Evolutionary conservation across 768 basidiomycete species (phyloP).

Genomic region (Lanmaoa pseudosensibilis): DNA sequence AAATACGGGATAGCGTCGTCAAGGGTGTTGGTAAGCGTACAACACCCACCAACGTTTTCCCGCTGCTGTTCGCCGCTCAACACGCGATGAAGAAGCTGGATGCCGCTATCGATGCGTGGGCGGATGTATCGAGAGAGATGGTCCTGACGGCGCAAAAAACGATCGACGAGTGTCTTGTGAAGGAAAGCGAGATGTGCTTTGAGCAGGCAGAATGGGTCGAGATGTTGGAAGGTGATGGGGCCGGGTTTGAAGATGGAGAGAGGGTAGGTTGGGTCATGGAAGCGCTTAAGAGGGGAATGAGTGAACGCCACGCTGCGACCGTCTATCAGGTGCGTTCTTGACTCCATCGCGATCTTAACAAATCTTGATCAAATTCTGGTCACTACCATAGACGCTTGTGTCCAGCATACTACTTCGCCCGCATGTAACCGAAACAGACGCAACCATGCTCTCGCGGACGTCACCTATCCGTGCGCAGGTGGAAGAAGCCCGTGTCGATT

Average conservation of each 20-base stretch:
- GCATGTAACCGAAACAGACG: constrained; percentile 54
- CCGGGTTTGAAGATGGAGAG: constrained; percentile 75
- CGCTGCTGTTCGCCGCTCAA: constrained; percentile 67
- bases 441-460: constrained; percentile 65
- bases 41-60: constrained; percentile 63
- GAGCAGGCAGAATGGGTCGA: constrained; percentile 69
- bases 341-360: not conserved
- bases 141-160: constrained; percentile 58
- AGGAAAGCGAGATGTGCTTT: constrained; percentile 64
- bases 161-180: constrained; percentile 62
- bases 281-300: constrained; percentile 59
- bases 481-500: constrained; percentile 57
- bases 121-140: constrained; percentile 52
- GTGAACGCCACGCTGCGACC: constrained; percentile 58
- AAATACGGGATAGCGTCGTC: constrained; percentile 66
- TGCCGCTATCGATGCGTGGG: constrained; percentile 54
- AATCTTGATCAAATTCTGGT: not conserved
- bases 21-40: constrained; percentile 72
- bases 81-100: constrained; percentile 56
- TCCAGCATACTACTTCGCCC: constrained; percentile 70
- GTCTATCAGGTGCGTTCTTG: constrained; percentile 70
- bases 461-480: constrained; percentile 71
- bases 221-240: constrained; percentile 72
- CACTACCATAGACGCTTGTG: constrained; percentile 56
- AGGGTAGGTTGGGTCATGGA: constrained; percentile 76